A percentile compares a stretch with the other conserved stretches of the same genome.
Conservation (phyloP, 2,329 filamentous ascomycete species). For the Trichophyton verrucosum region DNA sequence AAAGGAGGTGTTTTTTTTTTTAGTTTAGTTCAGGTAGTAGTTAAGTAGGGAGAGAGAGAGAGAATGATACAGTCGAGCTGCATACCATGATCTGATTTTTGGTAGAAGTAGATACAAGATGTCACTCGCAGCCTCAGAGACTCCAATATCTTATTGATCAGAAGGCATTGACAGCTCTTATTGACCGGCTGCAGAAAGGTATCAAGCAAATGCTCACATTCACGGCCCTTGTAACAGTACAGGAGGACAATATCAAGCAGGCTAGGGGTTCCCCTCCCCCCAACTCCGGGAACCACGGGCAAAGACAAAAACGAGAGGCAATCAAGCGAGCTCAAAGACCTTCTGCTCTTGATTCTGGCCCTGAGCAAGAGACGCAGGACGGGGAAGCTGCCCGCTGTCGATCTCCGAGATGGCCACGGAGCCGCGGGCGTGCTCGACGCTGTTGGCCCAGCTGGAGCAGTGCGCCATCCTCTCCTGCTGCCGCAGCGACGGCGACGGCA, state of each 20-base stretch:
- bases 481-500: not conserved
- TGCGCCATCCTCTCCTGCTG: not conserved
- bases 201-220: too few relatives aligned
- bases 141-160: too few relatives aligned
- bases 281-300: not conserved
- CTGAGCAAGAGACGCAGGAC: not conserved
- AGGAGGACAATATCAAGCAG: too few relatives aligned
- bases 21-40: not conserved
- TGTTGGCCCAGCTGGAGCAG: not conserved
- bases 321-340: not conserved
- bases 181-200: too few relatives aligned
- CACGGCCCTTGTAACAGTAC: too few relatives aligned
- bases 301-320: not conserved
- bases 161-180: too few relatives aligned
- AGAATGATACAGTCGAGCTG: not conserved
- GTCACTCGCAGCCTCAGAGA: too few relatives aligned
- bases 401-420: not conserved
- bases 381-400: not conserved
- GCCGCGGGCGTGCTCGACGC: not conserved
- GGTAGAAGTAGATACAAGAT: too few relatives aligned
- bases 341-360: not conserved
- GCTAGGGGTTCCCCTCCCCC: too few relatives aligned
- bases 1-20: not conserved
- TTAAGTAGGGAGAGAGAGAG: not conserved
- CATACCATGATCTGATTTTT: too few relatives aligned